Evolutionary conservation across 179 eudicot species (phyloP), one percentile per base, ranked within the genome.

Genomic region (Heliamphora pulchella): DNA sequence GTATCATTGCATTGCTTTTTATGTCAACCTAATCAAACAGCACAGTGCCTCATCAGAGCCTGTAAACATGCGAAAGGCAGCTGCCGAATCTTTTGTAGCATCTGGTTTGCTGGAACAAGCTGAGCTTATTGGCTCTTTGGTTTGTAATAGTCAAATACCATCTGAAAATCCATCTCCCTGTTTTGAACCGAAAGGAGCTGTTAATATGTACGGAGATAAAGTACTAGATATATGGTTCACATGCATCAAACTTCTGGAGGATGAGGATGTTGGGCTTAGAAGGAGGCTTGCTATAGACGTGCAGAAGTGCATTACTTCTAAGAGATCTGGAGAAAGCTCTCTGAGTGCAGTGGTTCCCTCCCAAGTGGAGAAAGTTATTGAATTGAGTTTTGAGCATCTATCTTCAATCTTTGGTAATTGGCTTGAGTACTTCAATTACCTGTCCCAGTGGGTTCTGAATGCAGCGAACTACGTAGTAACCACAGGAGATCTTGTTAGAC

Each of bases 281-380:
- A 89, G 86, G 75, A 86, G 79, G 59, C 94, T 96, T 63, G 94
- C 96, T 57, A 51, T 83, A 20, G 91, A 89, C 79, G 87, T 94
- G 54, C 98, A 92, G 80, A 92, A 86, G 83, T 89, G 88, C 76
- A 86, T 91, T 79, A 83, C 80, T 8, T 81, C 87, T 2, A 78
- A 80, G 65, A 79, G 80, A 47, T 83, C 85, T 43, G 71, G 84
- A 79, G 80, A 68, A 61, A 68, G 63, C 70, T 70, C 79, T 58
- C 74, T 55, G 41, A 79, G 87, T 80, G 89, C 83, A 73, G 79
- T 81, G 50, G 93, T 90, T 76, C 93, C 96, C 8, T 87, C 90
- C 71, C 99, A 96, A 87, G 99, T 96, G 78, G 99, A 96, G 81
- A 91, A 88, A 84, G 96, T 91, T 80, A 90, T 92, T 75, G 93